Evolutionary conservation across 2,329 filamentous ascomycete species (phyloP), one percentile per base, ranked within the genome.

Genomic region (Alternaria solani): DNA sequence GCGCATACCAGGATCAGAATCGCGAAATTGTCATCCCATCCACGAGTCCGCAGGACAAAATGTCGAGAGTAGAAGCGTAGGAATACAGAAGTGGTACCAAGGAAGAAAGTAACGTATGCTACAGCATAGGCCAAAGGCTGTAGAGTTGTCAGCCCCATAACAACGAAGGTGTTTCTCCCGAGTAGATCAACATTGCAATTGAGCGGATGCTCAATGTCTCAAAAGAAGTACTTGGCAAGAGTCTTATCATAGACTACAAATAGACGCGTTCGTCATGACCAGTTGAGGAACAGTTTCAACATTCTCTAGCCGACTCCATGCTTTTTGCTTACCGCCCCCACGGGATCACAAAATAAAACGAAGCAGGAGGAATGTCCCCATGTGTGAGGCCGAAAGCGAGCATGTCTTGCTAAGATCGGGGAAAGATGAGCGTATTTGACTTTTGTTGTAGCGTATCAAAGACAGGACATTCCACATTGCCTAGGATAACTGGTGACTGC

Each of bases 111-210:
- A n/a, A 58, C 32, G 30, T 66, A 66, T 3, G 63, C 61, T 7
- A 70, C 55, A 28, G 57, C 66, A 49, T 71, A 70, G 26, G 67
- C 63, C 18, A 65, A 7, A 23, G 64, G 59, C 46, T 67, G 69
- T 16, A 69, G 39, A 28, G 58, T 65, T 20, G 61, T 41, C 14
- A 62, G 32, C 23, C 32, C 48, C 65, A 69, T 68, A 20, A 30
- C 12, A 16, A 49, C 32, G 14, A 36, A 34, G 2, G 30, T n/a
- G 23, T 25, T 25, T 49, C 14, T 26, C 8, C 34, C 32, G 46
- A 36, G 34, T 36, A 36, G 1, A 2, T n/a, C 14, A 49, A 36
- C 30, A 36, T 34, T n/a, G 30, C 3, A 26, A 12, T 25, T 7
- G 46, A 49, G 46, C 30, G 46, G 46, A 36, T 36, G 46, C 46